phyloP scores from a whole-genome alignment of 805 yeast genomes.

The Cyberlindnera nakhonratchasimensis region DNA sequence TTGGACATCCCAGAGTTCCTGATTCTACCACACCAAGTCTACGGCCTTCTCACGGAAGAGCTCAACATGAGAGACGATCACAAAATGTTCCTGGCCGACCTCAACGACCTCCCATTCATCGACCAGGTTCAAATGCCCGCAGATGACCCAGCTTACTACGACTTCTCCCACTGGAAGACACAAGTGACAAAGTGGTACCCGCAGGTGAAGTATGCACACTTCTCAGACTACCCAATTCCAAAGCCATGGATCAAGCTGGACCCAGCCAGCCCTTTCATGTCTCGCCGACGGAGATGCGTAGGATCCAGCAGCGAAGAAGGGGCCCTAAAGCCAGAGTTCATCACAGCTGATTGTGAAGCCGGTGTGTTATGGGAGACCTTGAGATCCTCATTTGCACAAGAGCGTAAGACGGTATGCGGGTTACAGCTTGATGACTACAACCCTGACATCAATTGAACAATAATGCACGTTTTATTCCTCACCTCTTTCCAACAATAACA shows the following conservation, averaged over 20 bases:
- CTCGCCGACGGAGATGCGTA: slow-evolving; percentile 18
- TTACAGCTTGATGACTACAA: slow-evolving; percentile 5
- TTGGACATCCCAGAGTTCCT: slow-evolving; percentile 22
- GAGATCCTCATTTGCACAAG: slow-evolving; percentile 11
- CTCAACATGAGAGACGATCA: slow-evolving; percentile 37
- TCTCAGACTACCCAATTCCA: slow-evolving; percentile 61
- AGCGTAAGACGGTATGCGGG: slow-evolving; percentile 23
- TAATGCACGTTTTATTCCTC: too few relatives aligned
- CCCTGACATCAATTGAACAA: neutral
- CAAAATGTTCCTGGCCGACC: slow-evolving; percentile 6
- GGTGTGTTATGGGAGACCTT: slow-evolving; percentile 22
- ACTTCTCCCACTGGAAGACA: slow-evolving; percentile 1
- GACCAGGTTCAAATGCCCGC: neutral
- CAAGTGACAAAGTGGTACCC: slow-evolving; percentile 17
- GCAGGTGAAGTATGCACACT: slow-evolving; percentile 49
- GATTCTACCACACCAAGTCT: slow-evolving; percentile 45
- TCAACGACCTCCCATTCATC: slow-evolving; percentile 2
- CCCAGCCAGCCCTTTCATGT: slow-evolving; percentile 15
- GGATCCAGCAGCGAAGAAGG: slow-evolving; percentile 9
- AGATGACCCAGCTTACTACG: slow-evolving; percentile 16
- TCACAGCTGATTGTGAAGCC: slow-evolving; percentile 20
- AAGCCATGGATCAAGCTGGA: slow-evolving; percentile 54
- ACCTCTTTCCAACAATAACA: slow-evolving; percentile 39
- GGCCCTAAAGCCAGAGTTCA: slow-evolving; percentile 7
- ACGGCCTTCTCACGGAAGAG: slow-evolving; percentile 51